Conservation (phyloP, 1,284 basidiomycete genomes). For the Quambalaria eucalypti region DNA sequence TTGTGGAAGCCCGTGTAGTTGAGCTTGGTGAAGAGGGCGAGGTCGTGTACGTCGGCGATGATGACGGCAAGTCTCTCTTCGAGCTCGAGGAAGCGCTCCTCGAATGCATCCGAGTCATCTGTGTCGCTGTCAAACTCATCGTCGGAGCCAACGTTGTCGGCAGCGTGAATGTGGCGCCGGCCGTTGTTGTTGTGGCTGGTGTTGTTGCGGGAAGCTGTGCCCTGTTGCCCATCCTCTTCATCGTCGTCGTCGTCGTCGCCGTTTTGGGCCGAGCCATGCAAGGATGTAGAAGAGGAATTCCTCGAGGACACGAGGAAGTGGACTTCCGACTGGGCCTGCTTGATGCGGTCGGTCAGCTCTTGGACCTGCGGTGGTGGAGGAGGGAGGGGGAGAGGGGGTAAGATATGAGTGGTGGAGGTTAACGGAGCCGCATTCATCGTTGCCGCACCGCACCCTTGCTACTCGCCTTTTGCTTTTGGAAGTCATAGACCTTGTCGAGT, state of each 20-base stretch:
- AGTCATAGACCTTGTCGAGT: constrained; percentile 89
- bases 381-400: not conserved
- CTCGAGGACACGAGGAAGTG: constrained; percentile 40
- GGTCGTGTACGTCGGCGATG: constrained; percentile 95
- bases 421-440: not conserved
- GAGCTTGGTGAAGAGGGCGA: constrained; percentile 84
- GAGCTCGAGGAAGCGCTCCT: constrained; percentile 77
- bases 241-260: constrained; percentile 44
- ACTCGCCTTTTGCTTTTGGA: constrained; percentile 74
- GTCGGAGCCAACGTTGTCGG: constrained; percentile 52
- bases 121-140: constrained; percentile 56
- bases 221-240: constrained; percentile 4
- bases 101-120: constrained; percentile 65
- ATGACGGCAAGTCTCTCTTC: constrained; percentile 93
- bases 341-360: constrained; percentile 43
- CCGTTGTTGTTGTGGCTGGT: constrained; percentile 51
- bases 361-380: constrained; percentile 16
- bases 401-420: not conserved
- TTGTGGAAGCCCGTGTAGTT: constrained; percentile 95
- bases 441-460: not conserved
- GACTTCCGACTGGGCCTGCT: constrained; percentile 44
- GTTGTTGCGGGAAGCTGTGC: constrained; percentile 8
- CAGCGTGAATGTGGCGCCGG: constrained; percentile 24
- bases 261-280: constrained; percentile 17
- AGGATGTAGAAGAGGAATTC: constrained; percentile 25